A percentile compares a stretch with the other conserved stretches of the same genome.
Evolutionary conservation across 2,329 filamentous ascomycete genomes (phyloP).

Genomic region (Sporothrix sp.): DNA sequence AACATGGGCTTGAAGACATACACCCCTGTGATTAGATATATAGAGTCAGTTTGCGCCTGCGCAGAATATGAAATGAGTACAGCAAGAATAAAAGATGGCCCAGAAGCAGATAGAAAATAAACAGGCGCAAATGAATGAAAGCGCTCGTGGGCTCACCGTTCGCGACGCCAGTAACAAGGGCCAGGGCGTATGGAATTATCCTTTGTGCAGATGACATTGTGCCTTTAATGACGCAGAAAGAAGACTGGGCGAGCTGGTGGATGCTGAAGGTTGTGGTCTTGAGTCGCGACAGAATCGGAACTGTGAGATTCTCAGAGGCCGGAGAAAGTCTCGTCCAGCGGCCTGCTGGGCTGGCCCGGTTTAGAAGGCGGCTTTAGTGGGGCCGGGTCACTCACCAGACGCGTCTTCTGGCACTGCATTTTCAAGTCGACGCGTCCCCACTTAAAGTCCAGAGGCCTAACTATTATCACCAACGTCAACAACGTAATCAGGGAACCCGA

Average conservation of each 20-base stretch:
- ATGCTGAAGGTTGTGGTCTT: too few relatives aligned
- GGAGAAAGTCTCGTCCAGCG: too few relatives aligned
- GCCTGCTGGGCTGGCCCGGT: neutral
- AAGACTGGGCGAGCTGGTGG: too few relatives aligned
- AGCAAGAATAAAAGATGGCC: neutral
- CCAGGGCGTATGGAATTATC: constrained; percentile 21
- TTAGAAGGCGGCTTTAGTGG: constrained; percentile 3
- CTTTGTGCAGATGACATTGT: constrained; percentile 17
- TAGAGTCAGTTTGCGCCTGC: neutral
- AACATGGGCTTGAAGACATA: constrained; percentile 17
- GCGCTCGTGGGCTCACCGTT: constrained; percentile 22
- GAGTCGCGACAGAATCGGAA: neutral
- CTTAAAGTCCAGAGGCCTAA: neutral
- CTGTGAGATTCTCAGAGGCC: too few relatives aligned
- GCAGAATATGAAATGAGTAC: too few relatives aligned
- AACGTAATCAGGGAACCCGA: too few relatives aligned
- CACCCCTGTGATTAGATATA: constrained; percentile 9
- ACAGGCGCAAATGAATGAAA: too few relatives aligned
- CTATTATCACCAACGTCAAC: neutral
- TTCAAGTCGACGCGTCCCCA: constrained; percentile 8
- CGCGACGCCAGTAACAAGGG: constrained; percentile 24
- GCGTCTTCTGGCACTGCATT: constrained; percentile 11
- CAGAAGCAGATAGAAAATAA: neutral
- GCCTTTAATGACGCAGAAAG: too few relatives aligned
- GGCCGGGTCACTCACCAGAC: neutral